Conservation (phyloP, 1,139 yeast genomes). For the Lizanozyma gosingica region DNA sequence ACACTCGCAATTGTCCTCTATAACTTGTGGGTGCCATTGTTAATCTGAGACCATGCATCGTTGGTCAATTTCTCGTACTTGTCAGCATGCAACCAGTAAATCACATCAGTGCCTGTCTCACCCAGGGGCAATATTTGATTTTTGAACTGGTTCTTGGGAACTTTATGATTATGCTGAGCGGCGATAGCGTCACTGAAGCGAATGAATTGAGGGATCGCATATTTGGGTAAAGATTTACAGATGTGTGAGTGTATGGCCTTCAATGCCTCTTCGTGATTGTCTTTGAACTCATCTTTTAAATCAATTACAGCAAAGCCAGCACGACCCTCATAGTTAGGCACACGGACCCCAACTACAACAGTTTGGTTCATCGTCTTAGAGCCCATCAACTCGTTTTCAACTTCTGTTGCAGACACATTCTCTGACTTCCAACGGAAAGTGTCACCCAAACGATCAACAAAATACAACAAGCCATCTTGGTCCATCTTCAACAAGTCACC, state of each 20-base stretch:
- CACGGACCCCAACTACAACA: conserved; percentile 83
- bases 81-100: conserved; percentile 57
- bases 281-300: conserved; percentile 28
- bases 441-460: conserved; percentile 91
- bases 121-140: conserved; percentile 74
- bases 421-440: conserved; percentile 97
- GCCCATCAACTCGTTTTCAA: conserved; percentile 67
- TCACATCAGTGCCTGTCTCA: conserved; percentile 45
- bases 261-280: conserved; percentile 21
- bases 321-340: conserved; percentile 88
- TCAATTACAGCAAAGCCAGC: conserved; percentile 85
- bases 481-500: conserved; percentile 79
- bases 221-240: conserved; percentile 56
- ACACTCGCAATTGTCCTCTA: conserved; percentile 7
- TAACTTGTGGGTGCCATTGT: conserved; percentile 31
- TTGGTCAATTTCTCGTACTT: conserved; percentile 50
- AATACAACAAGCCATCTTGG: conserved; percentile 62
- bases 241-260: conserved; percentile 27
- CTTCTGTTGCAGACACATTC: conserved; percentile 90
- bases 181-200: conserved; percentile 57
- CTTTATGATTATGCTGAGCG: conserved; percentile 78
- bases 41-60: conserved; percentile 51
- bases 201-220: conserved; percentile 80
- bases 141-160: conserved; percentile 69
- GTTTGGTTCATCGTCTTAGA: conserved; percentile 49